Conservation (phyloP, 2,329 filamentous ascomycete genomes). For the Exophiala alcalophila region DNA sequence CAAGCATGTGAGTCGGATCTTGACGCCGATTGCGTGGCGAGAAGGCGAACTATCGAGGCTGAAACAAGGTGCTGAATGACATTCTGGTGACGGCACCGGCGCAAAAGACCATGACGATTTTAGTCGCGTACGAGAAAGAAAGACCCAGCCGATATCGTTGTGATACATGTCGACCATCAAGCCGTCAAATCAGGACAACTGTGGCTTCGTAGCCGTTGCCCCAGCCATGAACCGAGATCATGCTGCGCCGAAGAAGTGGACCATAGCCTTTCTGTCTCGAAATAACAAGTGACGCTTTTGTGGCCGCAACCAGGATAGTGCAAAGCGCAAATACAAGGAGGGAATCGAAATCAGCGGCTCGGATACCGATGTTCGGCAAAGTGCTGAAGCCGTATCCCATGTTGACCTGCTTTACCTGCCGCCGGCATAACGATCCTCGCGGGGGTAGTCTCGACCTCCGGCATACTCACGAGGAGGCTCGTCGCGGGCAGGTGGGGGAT, state of each 20-base stretch:
- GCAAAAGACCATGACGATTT: conserved; percentile 25
- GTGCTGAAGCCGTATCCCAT: conserved; percentile 7
- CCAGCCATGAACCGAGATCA: conserved; percentile 22
- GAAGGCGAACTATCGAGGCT: conserved; percentile 28
- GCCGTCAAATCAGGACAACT: conserved; percentile 22
- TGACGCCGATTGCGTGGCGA: conserved; percentile 20
- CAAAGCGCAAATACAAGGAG: conserved; percentile 25
- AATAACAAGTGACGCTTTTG: conserved; percentile 25
- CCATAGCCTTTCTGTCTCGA: conserved; percentile 22
- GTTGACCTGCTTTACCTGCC: conserved; percentile 22
- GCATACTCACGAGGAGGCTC: conserved; percentile 30
- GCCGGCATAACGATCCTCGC: conserved; percentile 31
- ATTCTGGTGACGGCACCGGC: conserved; percentile 21
- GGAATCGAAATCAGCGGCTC: conserved; percentile 19
- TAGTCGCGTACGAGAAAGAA: conserved; percentile 25
- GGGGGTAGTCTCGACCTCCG: conserved; percentile 29
- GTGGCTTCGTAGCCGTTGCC: conserved; percentile 18
- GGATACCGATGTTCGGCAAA: conserved; percentile 12
- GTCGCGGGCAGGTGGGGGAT: conserved; percentile 25
- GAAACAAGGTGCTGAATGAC: conserved; percentile 26
- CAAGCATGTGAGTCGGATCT: conserved; percentile 24
- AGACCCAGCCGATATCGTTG: conserved; percentile 25
- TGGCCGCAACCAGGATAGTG: conserved; percentile 18
- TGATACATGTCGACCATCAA: conserved; percentile 26
- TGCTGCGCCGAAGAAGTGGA: conserved; percentile 23